Base-by-base conservation (phyloP, 2,329 filamentous ascomycete species). In the Lithohypha guttulata region DNA sequence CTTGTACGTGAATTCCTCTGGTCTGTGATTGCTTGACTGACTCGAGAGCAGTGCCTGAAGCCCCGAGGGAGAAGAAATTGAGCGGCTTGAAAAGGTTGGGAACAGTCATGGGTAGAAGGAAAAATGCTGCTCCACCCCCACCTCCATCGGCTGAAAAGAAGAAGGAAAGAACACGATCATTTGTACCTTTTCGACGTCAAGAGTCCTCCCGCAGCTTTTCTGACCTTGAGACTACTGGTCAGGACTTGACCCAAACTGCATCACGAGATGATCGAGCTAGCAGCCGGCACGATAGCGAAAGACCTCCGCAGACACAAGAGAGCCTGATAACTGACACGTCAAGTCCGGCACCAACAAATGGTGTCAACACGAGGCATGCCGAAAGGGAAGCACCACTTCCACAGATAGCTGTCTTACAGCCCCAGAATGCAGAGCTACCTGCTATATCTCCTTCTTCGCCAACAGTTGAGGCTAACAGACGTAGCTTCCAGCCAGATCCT, bases 31-130 rank as follows among this genome's bases (percentile, higher is more conserved):
- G 10, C 10, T 13, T 23, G 34, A n/a, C 15, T 40, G 21, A 44
- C 40, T 14, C n/a, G 41, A 22, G 27, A 14, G 15, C 40, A 63
- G 61, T 54, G 19, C 55, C 58, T 9, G 59, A 64, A 44, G 49
- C 57, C 20, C 42, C 44, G 18, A 44, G 44, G 20, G 53, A 57
- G 23, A 58, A 59, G 45, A 62, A 62, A 18, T 49, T 68, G 23
- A 63, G 64, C 28, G 64, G 64, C 3, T 51, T 68, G 21, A 62
- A 62, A 45, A 58, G 64, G 39, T 53, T 68, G 18, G 64, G 64
- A 20, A 68, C 64, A 3, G 64, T 67, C 14, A 67, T 68, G 62
- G 59, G 61, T 30, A 52, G 64, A 34, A 57, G 64, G 40, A 66
- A 65, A 53, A 66, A 62, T 43, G 51, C 62, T 30, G 56, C 58